Conservation (phyloP, 2,329 filamentous ascomycete species). For the Diplodia corticola region DNA sequence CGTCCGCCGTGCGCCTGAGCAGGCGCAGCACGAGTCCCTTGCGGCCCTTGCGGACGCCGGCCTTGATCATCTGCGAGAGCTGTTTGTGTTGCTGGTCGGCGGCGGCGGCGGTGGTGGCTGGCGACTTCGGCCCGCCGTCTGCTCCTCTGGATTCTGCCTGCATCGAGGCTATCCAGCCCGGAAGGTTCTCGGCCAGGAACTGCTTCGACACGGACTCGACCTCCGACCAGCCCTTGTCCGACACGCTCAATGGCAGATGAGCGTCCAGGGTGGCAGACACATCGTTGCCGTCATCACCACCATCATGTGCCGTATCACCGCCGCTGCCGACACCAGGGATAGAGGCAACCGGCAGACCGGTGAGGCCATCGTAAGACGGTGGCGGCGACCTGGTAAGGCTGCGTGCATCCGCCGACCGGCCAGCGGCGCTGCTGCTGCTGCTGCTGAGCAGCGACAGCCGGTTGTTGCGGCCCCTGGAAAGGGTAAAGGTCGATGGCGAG, state of each 20-base stretch:
- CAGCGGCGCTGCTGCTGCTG: not conserved
- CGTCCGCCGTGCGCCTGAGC: constrained; percentile 30
- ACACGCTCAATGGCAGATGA: not conserved
- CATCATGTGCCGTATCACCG: not conserved
- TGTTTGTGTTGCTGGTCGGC: constrained; percentile 33
- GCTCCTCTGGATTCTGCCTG: not conserved
- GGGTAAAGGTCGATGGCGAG: constrained; percentile 8
- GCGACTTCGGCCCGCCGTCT: not conserved
- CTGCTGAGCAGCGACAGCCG: constrained; percentile 9
- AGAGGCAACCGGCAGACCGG: not conserved
- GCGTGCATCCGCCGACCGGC: not conserved
- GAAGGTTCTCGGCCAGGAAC: constrained; percentile 12
- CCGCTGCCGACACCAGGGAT: not conserved
- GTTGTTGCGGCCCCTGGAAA: constrained; percentile 13
- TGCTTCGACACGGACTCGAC: constrained; percentile 12
- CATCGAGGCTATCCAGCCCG: constrained; percentile 1
- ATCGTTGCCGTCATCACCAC: not conserved
- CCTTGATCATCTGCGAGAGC: constrained; percentile 34
- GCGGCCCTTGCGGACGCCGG: constrained; percentile 37
- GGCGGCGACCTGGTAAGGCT: constrained; percentile 2
- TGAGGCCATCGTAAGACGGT: constrained; percentile 2
- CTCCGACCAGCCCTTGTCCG: constrained; percentile 8
- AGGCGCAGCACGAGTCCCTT: constrained; percentile 36
- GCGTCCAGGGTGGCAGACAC: constrained; percentile 1
- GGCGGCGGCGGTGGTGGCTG: not conserved